phyloP scores from a whole-genome alignment of 2,329 filamentous ascomycete species.

The Nothomitra cinnamomea region DNA sequence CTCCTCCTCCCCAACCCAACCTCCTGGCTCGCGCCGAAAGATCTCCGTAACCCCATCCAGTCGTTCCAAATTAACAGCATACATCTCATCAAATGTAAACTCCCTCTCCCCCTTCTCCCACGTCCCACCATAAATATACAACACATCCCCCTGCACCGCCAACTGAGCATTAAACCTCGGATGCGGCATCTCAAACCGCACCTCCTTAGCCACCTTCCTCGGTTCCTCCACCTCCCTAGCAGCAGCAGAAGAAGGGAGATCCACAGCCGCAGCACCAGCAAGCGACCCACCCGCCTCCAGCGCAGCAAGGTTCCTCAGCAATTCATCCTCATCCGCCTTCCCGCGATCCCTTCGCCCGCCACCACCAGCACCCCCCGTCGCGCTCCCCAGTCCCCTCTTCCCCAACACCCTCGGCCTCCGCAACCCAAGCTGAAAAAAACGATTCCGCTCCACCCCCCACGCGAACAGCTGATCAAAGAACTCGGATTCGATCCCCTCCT shows the following conservation, averaged over 20 bases:
- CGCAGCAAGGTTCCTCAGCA: constrained; percentile 71
- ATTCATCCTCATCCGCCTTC: constrained; percentile 81
- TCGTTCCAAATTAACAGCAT: constrained; percentile 84
- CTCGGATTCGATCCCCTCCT: constrained; percentile 91
- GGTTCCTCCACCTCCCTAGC: constrained; percentile 24
- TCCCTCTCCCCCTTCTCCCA: constrained; percentile 91
- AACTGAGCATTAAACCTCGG: constrained; percentile 81
- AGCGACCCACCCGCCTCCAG: constrained; percentile 59
- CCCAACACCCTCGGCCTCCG: constrained; percentile 50
- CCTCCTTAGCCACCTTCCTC: constrained; percentile 40
- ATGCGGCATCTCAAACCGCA: constrained; percentile 73
- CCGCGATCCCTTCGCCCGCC: constrained; percentile 51
- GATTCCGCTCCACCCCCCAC: constrained; percentile 89
- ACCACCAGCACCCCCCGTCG: constrained; percentile 22
- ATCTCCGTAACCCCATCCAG: constrained; percentile 87
- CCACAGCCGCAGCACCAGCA: constrained; percentile 21
- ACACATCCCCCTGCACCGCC: constrained; percentile 75
- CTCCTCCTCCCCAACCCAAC: constrained; percentile 49
- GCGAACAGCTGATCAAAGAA: constrained; percentile 88
- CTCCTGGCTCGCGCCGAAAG: constrained; percentile 68
- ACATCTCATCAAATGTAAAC: constrained; percentile 90
- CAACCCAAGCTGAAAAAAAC: constrained; percentile 73
- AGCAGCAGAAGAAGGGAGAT: no score
- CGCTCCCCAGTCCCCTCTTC: constrained; percentile 47
- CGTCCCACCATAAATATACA: constrained; percentile 91